Evolutionary conservation across 345 rosid genomes (phyloP), one percentile per base, ranked within the genome.

Genomic region (Angophora floribunda): DNA sequence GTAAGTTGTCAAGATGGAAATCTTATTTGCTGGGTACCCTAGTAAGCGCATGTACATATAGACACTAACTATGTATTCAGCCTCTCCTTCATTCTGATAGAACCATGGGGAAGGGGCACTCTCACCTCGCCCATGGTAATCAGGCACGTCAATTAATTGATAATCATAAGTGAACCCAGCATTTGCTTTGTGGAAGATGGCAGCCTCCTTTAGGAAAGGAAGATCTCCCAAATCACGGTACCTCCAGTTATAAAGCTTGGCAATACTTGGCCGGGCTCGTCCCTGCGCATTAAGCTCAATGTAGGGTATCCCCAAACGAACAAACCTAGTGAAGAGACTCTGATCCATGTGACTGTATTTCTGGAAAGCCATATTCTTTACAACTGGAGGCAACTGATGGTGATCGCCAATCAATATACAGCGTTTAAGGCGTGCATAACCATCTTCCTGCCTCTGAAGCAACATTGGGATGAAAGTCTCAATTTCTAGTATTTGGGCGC

Each of bases 321-420:
- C 99, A 92, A 98, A 98, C 93, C 99, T 95, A 16, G 99, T 98
- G 90, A 98, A 98, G 90, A 98, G 93, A 92, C 99, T 98, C 91
- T 98, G 99, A 93, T 98, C 99, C 99, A 98, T 98, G 93, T 98
- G 99, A 89, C 99, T 98, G 86, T 98, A 98, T 92, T 98, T 98
- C 91, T 98, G 99, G 93, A 98, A 98, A 89, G 99, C 99, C 99
- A 98, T 98, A 89, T 98, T 98, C 92, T 98, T 98, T 88, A 98
- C 99, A 89, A 98, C 99, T 85, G 99, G 99, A 88, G 99, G 99
- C 88, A 98, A 92, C 92, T 98, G 99, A 94, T 98, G 99, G 91
- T 98, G 99, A 93, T 98, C 99, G 86, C 99, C 99, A 88, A 97
- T 97, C 89, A 98, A 91, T 91, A 98, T 96, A 94, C 99, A 98